Percentiles rank a stretch among this genome's conserved stretches.
Conservation (phyloP, 768 basidiomycete species). For the Tephrocybe sp. region DNA sequence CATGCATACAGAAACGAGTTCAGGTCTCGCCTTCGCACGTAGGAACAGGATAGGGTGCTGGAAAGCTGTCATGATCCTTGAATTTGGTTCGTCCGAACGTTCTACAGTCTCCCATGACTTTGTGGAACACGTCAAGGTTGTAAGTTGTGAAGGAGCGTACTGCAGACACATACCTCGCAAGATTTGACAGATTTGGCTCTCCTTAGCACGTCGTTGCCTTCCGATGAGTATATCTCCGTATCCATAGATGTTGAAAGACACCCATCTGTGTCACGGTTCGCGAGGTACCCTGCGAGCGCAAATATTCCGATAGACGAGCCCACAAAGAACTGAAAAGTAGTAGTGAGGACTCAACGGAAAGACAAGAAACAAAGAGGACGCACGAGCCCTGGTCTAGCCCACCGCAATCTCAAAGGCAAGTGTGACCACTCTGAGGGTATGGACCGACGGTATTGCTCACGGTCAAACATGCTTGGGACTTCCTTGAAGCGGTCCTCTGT, state of each 20-base stretch:
- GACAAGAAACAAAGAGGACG: not conserved
- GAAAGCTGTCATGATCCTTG: not conserved
- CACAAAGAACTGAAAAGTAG: constrained; percentile 6
- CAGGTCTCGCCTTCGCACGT: constrained; percentile 1
- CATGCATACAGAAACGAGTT: not conserved
- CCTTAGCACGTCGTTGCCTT: not conserved
- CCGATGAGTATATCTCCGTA: not conserved
- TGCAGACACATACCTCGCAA: not conserved
- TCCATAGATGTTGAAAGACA: not conserved
- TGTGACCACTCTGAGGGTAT: constrained; percentile 12
- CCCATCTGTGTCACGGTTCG: constrained; percentile 5
- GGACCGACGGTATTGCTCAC: constrained; percentile 5
- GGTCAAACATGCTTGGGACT: not conserved
- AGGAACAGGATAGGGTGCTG: constrained; percentile 2
- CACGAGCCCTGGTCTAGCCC: constrained; percentile 6
- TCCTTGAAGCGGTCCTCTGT: no score
- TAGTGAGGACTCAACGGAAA: not conserved
- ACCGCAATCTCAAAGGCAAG: constrained; percentile 7
- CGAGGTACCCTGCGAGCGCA: constrained; percentile 2
- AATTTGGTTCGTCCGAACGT: not conserved
- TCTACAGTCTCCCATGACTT: not conserved
- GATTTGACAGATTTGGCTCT: not conserved
- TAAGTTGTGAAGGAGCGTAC: no score
- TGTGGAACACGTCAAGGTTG: no score
- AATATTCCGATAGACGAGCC: constrained; percentile 3